Percentiles rank a stretch among this genome's conserved stretches.
These are phyloP conservation scores for Phanerochaete carnosa DNA, from an alignment of 768 basidiomycete species.

Conservation along the genomic window DNA sequence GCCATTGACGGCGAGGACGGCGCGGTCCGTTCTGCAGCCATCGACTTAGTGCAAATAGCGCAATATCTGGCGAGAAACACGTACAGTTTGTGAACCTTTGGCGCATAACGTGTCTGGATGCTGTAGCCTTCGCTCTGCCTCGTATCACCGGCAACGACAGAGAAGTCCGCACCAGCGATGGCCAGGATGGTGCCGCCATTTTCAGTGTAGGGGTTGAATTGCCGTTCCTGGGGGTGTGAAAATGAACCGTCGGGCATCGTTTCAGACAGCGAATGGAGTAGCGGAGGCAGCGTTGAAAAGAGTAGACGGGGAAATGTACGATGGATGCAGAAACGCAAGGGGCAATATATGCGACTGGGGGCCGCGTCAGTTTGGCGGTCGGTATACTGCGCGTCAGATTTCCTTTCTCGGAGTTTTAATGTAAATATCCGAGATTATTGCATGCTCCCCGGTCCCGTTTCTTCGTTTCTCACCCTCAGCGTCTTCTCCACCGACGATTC, in stretches of 20 bases:
- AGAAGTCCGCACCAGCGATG: constrained; percentile 91
- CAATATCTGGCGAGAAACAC: constrained; percentile 29
- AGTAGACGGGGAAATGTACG: not conserved
- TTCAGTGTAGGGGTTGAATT: constrained; percentile 87
- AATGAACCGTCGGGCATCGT: constrained; percentile 28
- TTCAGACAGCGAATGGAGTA: not conserved
- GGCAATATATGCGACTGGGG: constrained; percentile 1
- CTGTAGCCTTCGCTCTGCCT: constrained; percentile 95
- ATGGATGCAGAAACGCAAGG: not conserved
- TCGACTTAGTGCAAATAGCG: not conserved
- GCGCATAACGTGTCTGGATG: constrained; percentile 96
- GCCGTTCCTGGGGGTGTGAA: constrained; percentile 45
- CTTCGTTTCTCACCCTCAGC: constrained; percentile 11
- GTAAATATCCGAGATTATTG: constrained; percentile 3
- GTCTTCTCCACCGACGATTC: constrained; percentile 11
- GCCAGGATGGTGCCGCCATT: constrained; percentile 97
- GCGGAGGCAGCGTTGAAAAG: not conserved
- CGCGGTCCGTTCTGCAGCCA: constrained; percentile 75
- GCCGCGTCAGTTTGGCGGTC: constrained; percentile 2
- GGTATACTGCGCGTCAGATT: not conserved
- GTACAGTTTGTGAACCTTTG: constrained; percentile 92
- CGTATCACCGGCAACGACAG: constrained; percentile 95
- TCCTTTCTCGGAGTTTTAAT: constrained; percentile 5
- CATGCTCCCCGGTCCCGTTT: not conserved
- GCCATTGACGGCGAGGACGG: constrained; percentile 92